phyloP scores from a whole-genome alignment of 345 rosid genomes.

The Eucalyptus sideroxylon region DNA sequence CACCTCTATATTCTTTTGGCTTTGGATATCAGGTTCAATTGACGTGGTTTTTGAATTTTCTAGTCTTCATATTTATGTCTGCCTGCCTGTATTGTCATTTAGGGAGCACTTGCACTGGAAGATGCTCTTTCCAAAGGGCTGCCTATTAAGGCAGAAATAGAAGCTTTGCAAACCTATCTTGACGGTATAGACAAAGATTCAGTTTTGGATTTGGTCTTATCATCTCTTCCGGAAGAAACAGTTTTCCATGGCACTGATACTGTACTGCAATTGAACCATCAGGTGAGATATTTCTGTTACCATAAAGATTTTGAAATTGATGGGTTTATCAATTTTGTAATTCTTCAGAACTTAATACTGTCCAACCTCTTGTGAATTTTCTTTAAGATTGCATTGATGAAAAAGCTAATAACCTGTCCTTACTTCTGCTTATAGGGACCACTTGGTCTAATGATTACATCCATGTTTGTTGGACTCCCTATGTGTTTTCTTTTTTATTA shows the following conservation, averaged over 20 bases:
- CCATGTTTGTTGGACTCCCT: neutral
- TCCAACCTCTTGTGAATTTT: neutral
- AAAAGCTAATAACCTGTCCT: neutral
- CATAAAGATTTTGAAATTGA: neutral
- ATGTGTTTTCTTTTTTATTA: neutral
- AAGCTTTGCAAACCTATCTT: conserved; percentile 41
- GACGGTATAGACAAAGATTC: conserved; percentile 69
- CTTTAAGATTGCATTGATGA: neutral
- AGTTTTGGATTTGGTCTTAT: conserved; percentile 59
- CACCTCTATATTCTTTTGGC: neutral
- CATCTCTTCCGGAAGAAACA: conserved; percentile 90
- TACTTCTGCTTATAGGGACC: neutral
- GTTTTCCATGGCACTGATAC: conserved; percentile 63
- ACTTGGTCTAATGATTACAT: neutral
- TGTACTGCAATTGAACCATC: conserved; percentile 57
- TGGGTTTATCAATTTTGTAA: neutral
- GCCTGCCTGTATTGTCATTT: neutral
- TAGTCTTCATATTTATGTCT: neutral
- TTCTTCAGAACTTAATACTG: neutral
- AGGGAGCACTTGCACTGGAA: conserved; percentile 90
- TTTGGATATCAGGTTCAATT: neutral
- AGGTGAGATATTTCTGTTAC: conserved; percentile 25
- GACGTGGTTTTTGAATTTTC: neutral
- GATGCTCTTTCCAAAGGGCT: conserved; percentile 85
- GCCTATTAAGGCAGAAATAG: conserved; percentile 76